Percentiles rank a stretch among this genome's conserved stretches.
Evolutionary conservation across 441 rosid genomes (phyloP).

Genomic region (Populus trichocarpa): DNA sequence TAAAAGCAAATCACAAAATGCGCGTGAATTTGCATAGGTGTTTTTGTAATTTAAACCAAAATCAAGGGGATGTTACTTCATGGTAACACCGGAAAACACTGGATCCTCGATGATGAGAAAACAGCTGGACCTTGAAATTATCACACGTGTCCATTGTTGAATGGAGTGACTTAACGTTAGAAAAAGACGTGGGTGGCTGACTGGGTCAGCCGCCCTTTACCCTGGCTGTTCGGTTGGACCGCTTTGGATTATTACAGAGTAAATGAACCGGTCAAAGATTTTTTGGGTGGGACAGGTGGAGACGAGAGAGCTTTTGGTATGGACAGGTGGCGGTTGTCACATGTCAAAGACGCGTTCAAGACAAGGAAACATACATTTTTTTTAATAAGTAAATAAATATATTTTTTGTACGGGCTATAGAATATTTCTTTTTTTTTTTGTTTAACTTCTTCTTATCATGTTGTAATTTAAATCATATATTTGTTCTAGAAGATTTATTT

Average conservation of each 20-base stretch:
- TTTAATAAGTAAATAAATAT: no score
- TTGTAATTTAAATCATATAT: no score
- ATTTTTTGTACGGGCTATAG: no score
- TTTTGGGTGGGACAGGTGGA: background rate
- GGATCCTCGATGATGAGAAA: background rate
- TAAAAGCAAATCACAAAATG: background rate
- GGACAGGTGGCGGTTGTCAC: background rate
- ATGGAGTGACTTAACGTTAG: conserved; percentile 21
- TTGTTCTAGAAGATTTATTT: no score
- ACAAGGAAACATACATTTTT: no score
- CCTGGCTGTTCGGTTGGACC: conserved; percentile 12
- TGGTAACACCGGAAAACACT: background rate
- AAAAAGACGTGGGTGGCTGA: background rate
- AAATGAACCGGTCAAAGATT: background rate
- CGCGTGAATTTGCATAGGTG: background rate
- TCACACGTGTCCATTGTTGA: conserved; percentile 7
- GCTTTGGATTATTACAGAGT: background rate
- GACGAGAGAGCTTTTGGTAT: background rate
- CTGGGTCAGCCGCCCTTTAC: conserved; percentile 12
- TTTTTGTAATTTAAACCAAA: conserved; percentile 3
- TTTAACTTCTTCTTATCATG: no score
- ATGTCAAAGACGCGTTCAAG: background rate
- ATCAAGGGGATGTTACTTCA: background rate
- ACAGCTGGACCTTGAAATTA: conserved; percentile 21
- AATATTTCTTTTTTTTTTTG: no score